These are phyloP conservation scores for Polygonum maritimum DNA, from an alignment of 148 eudicot genomes.

Conservation along the genomic window DNA sequence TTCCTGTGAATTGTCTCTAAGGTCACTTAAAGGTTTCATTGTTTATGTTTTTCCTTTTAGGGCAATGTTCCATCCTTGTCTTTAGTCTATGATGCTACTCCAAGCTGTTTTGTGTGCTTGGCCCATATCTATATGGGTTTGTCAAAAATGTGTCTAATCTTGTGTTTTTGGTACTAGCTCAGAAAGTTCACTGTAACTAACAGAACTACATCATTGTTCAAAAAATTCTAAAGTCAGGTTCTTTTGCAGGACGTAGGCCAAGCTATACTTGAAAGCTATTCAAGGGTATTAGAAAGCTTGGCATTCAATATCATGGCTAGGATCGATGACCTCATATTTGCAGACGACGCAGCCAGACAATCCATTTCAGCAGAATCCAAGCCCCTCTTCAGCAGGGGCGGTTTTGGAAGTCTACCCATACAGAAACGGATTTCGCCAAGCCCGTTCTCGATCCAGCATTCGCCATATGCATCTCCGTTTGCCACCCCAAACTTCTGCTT, in stretches of 20 bases:
- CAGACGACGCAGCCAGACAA: slow-evolving; percentile 67
- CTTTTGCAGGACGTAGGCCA: slow-evolving; percentile 37
- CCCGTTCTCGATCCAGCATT: slow-evolving; percentile 85
- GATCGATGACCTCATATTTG: slow-evolving; percentile 43
- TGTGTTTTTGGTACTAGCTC: not conserved
- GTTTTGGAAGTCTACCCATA: slow-evolving; percentile 60
- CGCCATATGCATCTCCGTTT: slow-evolving; percentile 74
- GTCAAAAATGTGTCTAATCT: not conserved
- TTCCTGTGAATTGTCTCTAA: not conserved
- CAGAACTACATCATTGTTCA: not conserved
- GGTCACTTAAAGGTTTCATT: too few species aligned
- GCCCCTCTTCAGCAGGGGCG: slow-evolving; percentile 60
- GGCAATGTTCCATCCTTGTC: too few species aligned
- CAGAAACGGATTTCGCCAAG: slow-evolving; percentile 89
- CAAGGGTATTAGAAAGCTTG: slow-evolving; percentile 42
- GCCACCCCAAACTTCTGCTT: slow-evolving; percentile 84
- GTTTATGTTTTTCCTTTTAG: not conserved
- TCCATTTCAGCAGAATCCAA: slow-evolving; percentile 48
- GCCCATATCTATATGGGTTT: too few species aligned
- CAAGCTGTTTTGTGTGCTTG: not conserved
- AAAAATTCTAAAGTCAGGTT: not conserved
- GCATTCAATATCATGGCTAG: slow-evolving; percentile 41
- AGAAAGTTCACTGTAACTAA: not conserved
- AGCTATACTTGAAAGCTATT: slow-evolving; percentile 46
- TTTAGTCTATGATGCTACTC: not conserved